Evolutionary conservation across 1,284 basidiomycete species (phyloP).

Genomic region (Kwoniella shivajii): DNA sequence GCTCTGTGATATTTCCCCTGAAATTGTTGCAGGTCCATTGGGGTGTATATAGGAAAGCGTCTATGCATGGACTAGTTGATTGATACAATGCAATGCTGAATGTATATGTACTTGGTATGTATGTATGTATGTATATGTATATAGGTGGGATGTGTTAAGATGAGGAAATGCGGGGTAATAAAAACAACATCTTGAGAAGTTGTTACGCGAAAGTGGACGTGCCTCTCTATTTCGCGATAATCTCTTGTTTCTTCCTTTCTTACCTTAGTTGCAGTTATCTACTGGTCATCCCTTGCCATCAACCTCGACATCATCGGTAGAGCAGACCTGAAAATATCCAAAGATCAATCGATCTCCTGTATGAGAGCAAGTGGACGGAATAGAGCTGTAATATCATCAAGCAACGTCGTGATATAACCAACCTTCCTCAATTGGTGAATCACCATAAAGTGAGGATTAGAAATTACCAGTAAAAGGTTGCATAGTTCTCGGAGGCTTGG

Average conservation of each 20-base stretch:
- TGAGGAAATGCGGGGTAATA: conserved; percentile 9
- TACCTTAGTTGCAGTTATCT: too few relatives aligned
- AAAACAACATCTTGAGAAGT: neutral
- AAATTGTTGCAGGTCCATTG: conserved; percentile 21
- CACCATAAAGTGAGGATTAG: too few relatives aligned
- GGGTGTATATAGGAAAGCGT: neutral
- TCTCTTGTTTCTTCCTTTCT: neutral
- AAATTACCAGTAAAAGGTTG: too few relatives aligned
- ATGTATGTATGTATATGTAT: neutral
- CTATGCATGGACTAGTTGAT: neutral
- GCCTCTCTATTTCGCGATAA: neutral
- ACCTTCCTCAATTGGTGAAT: neutral
- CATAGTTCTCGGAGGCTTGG: conserved; percentile 16
- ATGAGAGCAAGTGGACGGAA: too few relatives aligned
- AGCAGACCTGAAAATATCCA: too few relatives aligned
- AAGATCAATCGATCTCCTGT: too few relatives aligned
- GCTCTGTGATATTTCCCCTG: conserved; percentile 40
- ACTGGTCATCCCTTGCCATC: too few relatives aligned
- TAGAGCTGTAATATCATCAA: neutral
- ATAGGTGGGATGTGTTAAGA: neutral
- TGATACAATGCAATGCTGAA: neutral
- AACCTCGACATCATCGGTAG: too few relatives aligned
- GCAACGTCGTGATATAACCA: neutral
- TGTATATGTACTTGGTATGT: neutral
- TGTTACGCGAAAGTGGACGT: neutral